phyloP scores from a whole-genome alignment of 2,329 filamentous ascomycete species.

The Diaporthe velutina region DNA sequence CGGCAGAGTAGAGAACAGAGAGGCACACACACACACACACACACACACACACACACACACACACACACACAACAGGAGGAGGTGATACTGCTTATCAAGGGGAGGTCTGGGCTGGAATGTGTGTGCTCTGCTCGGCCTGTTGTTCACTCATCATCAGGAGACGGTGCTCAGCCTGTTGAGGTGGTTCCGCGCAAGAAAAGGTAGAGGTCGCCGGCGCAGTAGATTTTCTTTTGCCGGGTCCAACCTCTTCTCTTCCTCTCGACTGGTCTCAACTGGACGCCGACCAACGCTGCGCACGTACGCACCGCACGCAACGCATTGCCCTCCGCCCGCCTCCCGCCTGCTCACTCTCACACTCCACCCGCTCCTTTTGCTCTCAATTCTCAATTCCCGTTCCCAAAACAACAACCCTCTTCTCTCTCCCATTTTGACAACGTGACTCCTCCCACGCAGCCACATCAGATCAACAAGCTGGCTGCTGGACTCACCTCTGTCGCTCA shows the following conservation, averaged over 20 bases:
- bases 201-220: neutral
- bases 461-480: neutral
- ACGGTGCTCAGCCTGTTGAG: slow-evolving; percentile 5
- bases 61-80: neutral
- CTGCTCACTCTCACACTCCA: slow-evolving; percentile 7
- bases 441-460: slow-evolving; percentile 1
- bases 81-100: slow-evolving; percentile 18
- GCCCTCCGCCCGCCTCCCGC: slow-evolving; percentile 3
- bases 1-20: slow-evolving; percentile 9
- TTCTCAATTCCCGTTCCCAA: slow-evolving; percentile 1
- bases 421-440: slow-evolving; percentile 15
- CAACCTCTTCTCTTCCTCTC: slow-evolving; percentile 10
- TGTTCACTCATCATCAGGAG: slow-evolving; percentile 15
- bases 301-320: neutral
- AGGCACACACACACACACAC: neutral
- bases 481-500: neutral
- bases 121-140: slow-evolving; percentile 4
- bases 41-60: neutral
- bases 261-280: slow-evolving; percentile 12
- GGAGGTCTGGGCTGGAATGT: slow-evolving; percentile 27
- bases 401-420: slow-evolving; percentile 8
- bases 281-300: slow-evolving; percentile 24
- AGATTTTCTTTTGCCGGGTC: neutral
- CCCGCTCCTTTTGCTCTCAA: slow-evolving; percentile 2
- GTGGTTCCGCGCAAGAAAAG: neutral